Evolutionary conservation across 805 yeast genomes (phyloP).

Genomic region (Candida methanosorbosa): DNA sequence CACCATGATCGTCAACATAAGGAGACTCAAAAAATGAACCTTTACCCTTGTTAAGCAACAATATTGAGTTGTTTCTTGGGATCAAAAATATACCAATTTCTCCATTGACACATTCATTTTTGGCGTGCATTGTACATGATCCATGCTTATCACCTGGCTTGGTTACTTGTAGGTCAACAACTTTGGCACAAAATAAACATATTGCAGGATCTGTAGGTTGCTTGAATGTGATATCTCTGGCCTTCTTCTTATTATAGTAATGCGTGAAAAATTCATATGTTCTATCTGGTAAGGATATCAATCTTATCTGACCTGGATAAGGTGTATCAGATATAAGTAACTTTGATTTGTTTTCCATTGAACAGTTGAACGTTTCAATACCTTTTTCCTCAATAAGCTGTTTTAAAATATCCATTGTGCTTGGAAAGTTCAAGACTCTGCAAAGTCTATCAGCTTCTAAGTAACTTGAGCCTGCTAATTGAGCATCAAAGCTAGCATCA

Average conservation of each 20-base stretch:
- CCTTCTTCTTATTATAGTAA: conserved; percentile 36
- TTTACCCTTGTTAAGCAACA: conserved; percentile 59
- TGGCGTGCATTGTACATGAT: conserved; percentile 69
- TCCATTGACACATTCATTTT: conserved; percentile 52
- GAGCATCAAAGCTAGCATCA: conserved; percentile 3
- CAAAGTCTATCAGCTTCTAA: conserved; percentile 51
- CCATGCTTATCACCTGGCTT: conserved; percentile 53
- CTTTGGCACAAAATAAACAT: conserved; percentile 73
- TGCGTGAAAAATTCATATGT: conserved; percentile 63
- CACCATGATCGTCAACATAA: conserved; percentile 80
- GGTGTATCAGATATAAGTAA: conserved; percentile 24
- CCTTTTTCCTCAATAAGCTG: conserved; percentile 12
- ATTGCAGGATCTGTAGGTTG: conserved; percentile 68
- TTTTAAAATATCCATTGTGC: conserved; percentile 18
- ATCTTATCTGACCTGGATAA: conserved; percentile 57
- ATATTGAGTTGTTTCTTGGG: conserved; percentile 58
- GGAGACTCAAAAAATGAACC: conserved; percentile 87
- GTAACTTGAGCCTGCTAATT: neutral
- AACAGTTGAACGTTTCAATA: conserved; percentile 4
- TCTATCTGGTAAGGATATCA: conserved; percentile 57
- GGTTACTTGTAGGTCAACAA: conserved; percentile 57
- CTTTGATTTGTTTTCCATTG: conserved; percentile 3
- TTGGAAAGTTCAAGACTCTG: conserved; percentile 38
- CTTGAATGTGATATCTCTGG: conserved; percentile 11
- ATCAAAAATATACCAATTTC: conserved; percentile 64